These are phyloP conservation scores for Umbelopsis sp. DNA, from an alignment of 192 early-diverging fungal genomes.

Conservation along the genomic window DNA sequence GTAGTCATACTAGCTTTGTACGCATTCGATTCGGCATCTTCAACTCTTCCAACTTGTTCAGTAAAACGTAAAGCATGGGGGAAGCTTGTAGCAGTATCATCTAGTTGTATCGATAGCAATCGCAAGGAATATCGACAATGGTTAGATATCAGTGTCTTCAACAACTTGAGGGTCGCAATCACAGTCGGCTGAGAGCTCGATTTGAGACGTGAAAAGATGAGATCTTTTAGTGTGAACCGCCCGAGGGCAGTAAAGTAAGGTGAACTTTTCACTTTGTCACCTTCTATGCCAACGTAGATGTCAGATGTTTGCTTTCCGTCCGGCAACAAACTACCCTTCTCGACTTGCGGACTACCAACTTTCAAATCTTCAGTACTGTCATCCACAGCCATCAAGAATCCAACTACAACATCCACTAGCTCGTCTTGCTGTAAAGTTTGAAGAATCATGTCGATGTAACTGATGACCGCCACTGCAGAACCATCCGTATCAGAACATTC, in stretches of 20 bases:
- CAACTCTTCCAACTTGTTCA: background rate
- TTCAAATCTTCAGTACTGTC: slow-evolving; percentile 43
- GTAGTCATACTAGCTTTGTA: slow-evolving; percentile 30
- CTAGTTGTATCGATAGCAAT: slow-evolving; percentile 73
- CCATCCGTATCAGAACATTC: slow-evolving; percentile 93
- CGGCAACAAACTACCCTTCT: background rate
- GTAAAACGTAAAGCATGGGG: slow-evolving; percentile 16
- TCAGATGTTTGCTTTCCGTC: slow-evolving; percentile 18
- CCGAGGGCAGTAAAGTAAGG: slow-evolving; percentile 54
- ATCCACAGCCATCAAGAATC: slow-evolving; percentile 77
- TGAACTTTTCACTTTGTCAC: slow-evolving; percentile 41
- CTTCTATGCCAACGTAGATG: slow-evolving; percentile 48
- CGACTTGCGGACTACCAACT: slow-evolving; percentile 2
- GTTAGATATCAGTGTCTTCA: slow-evolving; percentile 71
- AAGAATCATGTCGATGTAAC: slow-evolving; percentile 85
- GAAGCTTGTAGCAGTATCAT: slow-evolving; percentile 47
- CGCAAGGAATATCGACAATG: slow-evolving; percentile 80
- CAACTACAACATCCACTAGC: slow-evolving; percentile 70
- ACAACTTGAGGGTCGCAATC: slow-evolving; percentile 78
- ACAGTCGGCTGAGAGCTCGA: slow-evolving; percentile 88
- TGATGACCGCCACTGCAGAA: slow-evolving; percentile 84
- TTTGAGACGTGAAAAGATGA: slow-evolving; percentile 86
- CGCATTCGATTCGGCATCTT: background rate
- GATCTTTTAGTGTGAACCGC: slow-evolving; percentile 75
- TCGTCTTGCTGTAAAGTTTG: slow-evolving; percentile 74